Base-by-base conservation (phyloP, 148 eudicot species). In the Limonium bicolor region DNA sequence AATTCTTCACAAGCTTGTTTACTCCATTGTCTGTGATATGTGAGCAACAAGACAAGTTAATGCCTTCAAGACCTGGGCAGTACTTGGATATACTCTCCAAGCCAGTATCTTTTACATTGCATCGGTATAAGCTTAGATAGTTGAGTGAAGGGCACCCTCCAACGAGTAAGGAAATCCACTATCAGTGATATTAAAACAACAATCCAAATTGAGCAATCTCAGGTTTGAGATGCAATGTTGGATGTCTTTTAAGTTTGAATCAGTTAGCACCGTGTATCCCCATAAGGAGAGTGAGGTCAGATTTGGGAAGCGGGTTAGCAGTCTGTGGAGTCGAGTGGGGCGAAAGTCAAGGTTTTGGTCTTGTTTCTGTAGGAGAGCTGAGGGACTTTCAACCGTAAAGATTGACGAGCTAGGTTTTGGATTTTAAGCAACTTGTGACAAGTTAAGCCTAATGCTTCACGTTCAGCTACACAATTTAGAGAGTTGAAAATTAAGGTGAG, bases 361-460 rank as follows among this genome's bases (percentile, higher is more conserved):
- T n/a, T 7, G 69, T 53, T 26, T 33, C 50, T 43, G 43, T 2
- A 53, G 54, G 13, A 41, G 64, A 25, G 62, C 58, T 22, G 76
- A 52, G 1, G 85, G 66, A 50, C 85, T 68, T 11, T 51, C 49
- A 84, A 68, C 50, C 66, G 76, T 27, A 76, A 64, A 3, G 78
- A 72, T 3, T 29, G 47, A 21, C 78, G 74, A 43, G 76, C 68
- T 34, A 35, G 59, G 46, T 73, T 79, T 59, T 79, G 81, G 29
- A 79, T 66, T 25, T 55, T 55, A 43, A 76, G 77, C 81, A 76
- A 79, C 17, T 67, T 71, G 27, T 13, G 76, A 34, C 84, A 83
- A 42, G 94, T 76, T 52, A 83, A 51, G 26, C 94, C 94, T 54
- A 83, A 83, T 25, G 84, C 65, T 49, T 70, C 68, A 9, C 80